These are phyloP conservation scores for Didymella pomorum DNA, from an alignment of 2,329 filamentous ascomycete species.

Conservation along the genomic window DNA sequence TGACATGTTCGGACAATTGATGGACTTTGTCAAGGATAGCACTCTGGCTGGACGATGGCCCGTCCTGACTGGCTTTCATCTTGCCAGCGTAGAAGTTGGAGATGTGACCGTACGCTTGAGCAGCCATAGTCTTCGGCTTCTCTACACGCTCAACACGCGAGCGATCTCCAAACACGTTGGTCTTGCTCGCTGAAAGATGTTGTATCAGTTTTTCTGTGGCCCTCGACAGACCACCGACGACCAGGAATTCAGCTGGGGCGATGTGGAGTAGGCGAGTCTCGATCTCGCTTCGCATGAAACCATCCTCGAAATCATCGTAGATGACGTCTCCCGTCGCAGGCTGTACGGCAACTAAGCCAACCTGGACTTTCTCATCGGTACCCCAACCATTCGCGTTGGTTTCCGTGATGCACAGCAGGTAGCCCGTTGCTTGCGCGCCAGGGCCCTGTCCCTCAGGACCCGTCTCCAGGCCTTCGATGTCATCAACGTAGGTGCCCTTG, in stretches of 20 bases:
- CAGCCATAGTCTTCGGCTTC: slow-evolving; percentile 80
- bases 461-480: slow-evolving; percentile 78
- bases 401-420: slow-evolving; percentile 91
- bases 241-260: slow-evolving; percentile 91
- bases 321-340: slow-evolving; percentile 95
- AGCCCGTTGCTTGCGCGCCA: slow-evolving; percentile 72
- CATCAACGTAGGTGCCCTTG: slow-evolving; percentile 96
- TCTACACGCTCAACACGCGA: slow-evolving; percentile 83
- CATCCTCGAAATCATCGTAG: slow-evolving; percentile 94
- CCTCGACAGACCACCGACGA: slow-evolving; percentile 88
- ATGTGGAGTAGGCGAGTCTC: slow-evolving; percentile 96
- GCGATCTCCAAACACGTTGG: slow-evolving; percentile 90
- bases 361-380: slow-evolving; percentile 90
- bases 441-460: slow-evolving; percentile 59
- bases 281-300: slow-evolving; percentile 96
- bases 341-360: slow-evolving; percentile 92
- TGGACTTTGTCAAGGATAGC: slow-evolving; percentile 86
- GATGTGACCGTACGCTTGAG: slow-evolving; percentile 86
- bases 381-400: slow-evolving; percentile 78
- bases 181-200: slow-evolving; percentile 85
- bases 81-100: slow-evolving; percentile 92
- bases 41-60: slow-evolving; percentile 49
- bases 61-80: slow-evolving; percentile 63
- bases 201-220: slow-evolving; percentile 91
- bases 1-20: slow-evolving; percentile 83